These are phyloP conservation scores for Boletus insuetus DNA, from an alignment of 768 basidiomycete genomes.

Conservation along the genomic window DNA sequence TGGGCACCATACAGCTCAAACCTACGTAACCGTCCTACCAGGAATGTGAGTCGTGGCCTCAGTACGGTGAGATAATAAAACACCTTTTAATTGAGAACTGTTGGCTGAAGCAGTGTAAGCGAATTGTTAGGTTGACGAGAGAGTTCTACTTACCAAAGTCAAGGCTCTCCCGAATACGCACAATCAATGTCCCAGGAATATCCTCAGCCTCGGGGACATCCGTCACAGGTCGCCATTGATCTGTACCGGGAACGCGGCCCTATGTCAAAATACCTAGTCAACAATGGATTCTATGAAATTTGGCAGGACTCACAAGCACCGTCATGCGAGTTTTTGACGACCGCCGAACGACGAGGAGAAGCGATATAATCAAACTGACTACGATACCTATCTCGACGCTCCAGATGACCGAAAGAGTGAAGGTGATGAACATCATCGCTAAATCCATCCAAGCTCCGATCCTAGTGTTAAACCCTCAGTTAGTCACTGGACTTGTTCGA, in stretches of 20 bases:
- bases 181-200: conserved; percentile 77
- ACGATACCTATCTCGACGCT: conserved; percentile 90
- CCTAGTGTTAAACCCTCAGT: conserved; percentile 23
- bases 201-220: conserved; percentile 86
- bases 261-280: conserved; percentile 25
- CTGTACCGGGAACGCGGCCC: conserved; percentile 87
- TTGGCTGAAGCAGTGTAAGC: conserved; percentile 57
- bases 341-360: conserved; percentile 85
- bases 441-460: conserved; percentile 95
- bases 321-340: conserved; percentile 89
- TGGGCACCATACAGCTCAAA: conserved; percentile 86
- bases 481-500: neutral
- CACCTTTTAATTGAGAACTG: conserved; percentile 88
- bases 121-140: neutral
- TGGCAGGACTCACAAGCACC: conserved; percentile 57
- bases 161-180: conserved; percentile 85
- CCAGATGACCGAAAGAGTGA: conserved; percentile 84
- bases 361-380: conserved; percentile 83
- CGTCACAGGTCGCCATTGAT: conserved; percentile 86
- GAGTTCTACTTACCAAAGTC: conserved; percentile 68
- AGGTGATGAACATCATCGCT: conserved; percentile 82
- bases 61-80: neutral
- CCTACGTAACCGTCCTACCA: conserved; percentile 69
- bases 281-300: neutral
- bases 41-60: neutral